Conservation (phyloP, 805 yeast species). For the Ascoidea tarda region DNA sequence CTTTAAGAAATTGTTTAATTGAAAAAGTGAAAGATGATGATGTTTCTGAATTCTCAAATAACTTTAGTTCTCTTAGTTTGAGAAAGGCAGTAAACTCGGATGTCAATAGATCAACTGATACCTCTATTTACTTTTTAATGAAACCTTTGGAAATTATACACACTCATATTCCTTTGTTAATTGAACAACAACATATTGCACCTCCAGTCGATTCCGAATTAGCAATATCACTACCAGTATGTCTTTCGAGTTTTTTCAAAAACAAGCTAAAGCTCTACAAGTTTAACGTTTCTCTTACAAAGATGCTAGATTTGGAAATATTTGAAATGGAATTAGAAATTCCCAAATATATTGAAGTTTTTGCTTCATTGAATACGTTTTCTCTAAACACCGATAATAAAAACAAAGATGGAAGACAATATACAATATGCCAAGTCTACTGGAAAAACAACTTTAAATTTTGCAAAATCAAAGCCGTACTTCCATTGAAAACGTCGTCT, state of each 20-base stretch:
- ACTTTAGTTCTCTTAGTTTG: not conserved
- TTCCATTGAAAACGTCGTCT: constrained; percentile 54
- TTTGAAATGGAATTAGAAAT: constrained; percentile 65
- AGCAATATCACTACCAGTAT: constrained; percentile 71
- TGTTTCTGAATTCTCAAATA: not conserved
- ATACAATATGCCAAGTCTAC: constrained; percentile 64
- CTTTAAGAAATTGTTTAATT: constrained; percentile 28
- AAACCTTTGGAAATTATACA: constrained; percentile 65
- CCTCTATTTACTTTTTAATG: constrained; percentile 61
- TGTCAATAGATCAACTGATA: constrained; percentile 12
- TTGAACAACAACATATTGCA: constrained; percentile 69
- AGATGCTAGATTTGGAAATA: constrained; percentile 60
- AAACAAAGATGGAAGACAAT: constrained; percentile 26
- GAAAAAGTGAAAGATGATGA: constrained; percentile 10
- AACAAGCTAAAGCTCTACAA: constrained; percentile 44
- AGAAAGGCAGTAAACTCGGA: constrained; percentile 17
- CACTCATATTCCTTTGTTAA: constrained; percentile 76
- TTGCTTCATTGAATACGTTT: constrained; percentile 10
- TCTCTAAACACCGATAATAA: constrained; percentile 13
- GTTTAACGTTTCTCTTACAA: constrained; percentile 66
- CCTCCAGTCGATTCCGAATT: constrained; percentile 74
- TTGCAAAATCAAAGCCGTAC: constrained; percentile 66
- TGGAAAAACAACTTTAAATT: constrained; percentile 53
- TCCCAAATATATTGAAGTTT: constrained; percentile 58
- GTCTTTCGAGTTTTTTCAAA: constrained; percentile 67